Evolutionary conservation across 2,329 filamentous ascomycete species (phyloP), one percentile per base, ranked within the genome.

Genomic region (Elsinoe fawcettii): DNA sequence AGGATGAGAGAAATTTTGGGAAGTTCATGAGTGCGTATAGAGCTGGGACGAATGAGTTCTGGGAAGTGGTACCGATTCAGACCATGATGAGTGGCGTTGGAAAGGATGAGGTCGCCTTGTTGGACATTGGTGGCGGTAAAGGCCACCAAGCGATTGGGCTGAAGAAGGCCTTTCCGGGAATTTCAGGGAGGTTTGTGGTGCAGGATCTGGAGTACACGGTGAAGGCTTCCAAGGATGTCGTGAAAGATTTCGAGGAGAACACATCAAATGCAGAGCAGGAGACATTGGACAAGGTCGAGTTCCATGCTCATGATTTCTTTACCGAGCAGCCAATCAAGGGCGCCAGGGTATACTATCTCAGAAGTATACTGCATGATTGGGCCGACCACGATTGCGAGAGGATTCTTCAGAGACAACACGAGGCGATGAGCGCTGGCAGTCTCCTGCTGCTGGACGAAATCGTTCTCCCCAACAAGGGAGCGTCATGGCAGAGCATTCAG

Each of bases 351-450:
- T 67, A 66, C 57, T 61, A 63, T 55, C 51, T 64, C 46, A 62
- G 63, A 36, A 61, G 55, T 20, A 60, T 66, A 36, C 49, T 63
- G 20, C 65, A 67, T 51, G 63, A 67, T 49, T 66, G 64, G 64
- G 47, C 20, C 16, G 41, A 46, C 20, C 41, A 46, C 34, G 34
- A 37, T 12, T 44, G 39, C 39, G 18, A 44, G 39, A 44, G 16
- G n/a, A 44, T 44, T 20, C 39, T 44, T 16, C 16, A 44, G n/a
- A 18, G 39, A 44, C 16, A 20, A 6, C 6, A 20, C 6, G 39
- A 44, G 16, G 39, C 39, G 2, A 44, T 44, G 39, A 16, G 39
- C 12, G 4, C 16, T 23, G 39, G 39, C 14, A 23, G 39, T n/a
- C 6, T 44, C 16, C 22, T 44, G 14, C 8, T 44, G 16, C 6